A percentile compares a stretch with the other conserved stretches of the same genome.
These are phyloP conservation scores for Xylariaceae sp. DNA, from an alignment of 2,329 filamentous ascomycete genomes.

Conservation along the genomic window DNA sequence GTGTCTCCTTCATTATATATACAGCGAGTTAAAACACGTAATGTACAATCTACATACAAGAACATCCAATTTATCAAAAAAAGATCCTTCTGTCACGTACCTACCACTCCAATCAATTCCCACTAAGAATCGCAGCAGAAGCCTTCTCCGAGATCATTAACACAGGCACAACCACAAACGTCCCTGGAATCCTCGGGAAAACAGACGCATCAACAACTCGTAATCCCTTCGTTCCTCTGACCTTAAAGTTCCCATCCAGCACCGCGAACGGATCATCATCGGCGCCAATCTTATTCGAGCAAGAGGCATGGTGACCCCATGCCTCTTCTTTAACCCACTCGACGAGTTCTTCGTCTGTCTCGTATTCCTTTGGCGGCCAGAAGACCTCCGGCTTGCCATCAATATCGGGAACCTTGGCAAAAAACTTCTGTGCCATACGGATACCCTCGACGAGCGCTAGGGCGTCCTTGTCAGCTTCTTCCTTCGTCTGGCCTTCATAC, in stretches of 20 bases:
- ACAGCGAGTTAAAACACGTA: neutral
- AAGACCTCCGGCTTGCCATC: slow-evolving; percentile 31
- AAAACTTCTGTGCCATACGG: slow-evolving; percentile 43
- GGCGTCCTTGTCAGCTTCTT: slow-evolving; percentile 42
- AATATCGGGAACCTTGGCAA: slow-evolving; percentile 37
- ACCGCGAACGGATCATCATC: slow-evolving; percentile 47
- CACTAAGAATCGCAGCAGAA: slow-evolving; percentile 24
- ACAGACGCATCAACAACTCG: slow-evolving; percentile 51
- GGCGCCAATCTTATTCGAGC: slow-evolving; percentile 28
- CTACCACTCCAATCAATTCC: neutral
- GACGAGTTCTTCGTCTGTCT: slow-evolving; percentile 23
- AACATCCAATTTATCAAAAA: neutral
- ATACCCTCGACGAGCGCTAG: slow-evolving; percentile 53
- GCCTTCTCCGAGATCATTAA: slow-evolving; percentile 30
- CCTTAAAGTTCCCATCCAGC: slow-evolving; percentile 46
- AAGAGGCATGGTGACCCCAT: slow-evolving; percentile 29
- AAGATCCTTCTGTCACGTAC: too few relatives aligned
- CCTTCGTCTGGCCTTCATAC: slow-evolving; percentile 38
- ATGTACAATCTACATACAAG: slow-evolving; percentile 4
- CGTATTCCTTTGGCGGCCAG: slow-evolving; percentile 19
- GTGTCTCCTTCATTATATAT: too few relatives aligned
- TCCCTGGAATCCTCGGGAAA: slow-evolving; percentile 44
- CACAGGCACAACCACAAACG: slow-evolving; percentile 26
- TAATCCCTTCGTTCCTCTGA: slow-evolving; percentile 45
- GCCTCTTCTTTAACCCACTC: slow-evolving; percentile 27